Evolutionary conservation across 371 early-diverging fungal species (phyloP).

Genomic region (Mortierella sp.): DNA sequence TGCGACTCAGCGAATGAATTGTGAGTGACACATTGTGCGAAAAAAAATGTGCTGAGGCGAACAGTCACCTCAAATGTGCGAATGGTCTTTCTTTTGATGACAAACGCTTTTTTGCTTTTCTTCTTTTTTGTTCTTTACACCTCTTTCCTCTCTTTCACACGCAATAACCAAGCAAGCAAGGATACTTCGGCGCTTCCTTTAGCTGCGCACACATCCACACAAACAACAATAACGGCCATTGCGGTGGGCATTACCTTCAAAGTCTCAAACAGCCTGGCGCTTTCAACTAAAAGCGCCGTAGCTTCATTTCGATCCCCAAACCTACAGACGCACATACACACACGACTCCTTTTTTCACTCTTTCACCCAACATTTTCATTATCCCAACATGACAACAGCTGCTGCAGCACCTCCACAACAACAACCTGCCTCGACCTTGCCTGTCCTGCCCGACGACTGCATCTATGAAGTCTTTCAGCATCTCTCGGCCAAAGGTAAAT

Average conservation of each 20-base stretch:
- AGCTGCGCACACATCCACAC: not conserved
- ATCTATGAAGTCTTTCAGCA: slow-evolving; percentile 42
- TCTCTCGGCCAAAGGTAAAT: slow-evolving; percentile 47
- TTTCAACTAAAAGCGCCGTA: not conserved
- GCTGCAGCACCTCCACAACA: not conserved
- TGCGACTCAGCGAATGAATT: not conserved
- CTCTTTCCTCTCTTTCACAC: too few relatives aligned
- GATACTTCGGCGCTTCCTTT: not conserved
- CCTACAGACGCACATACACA: not conserved
- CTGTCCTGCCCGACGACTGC: slow-evolving; percentile 45
- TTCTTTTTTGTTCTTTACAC: not conserved
- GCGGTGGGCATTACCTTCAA: not conserved
- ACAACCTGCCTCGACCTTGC: not conserved
- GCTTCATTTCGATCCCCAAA: not conserved
- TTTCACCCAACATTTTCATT: slow-evolving; percentile 1
- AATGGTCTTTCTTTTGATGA: not conserved
- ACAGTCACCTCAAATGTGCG: not conserved
- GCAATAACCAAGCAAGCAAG: not conserved
- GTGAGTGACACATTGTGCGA: not conserved
- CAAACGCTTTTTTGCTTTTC: not conserved
- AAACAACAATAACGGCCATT: not conserved
- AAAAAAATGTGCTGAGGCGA: slow-evolving; percentile 1
- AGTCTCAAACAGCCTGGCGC: not conserved
- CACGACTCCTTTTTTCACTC: not conserved
- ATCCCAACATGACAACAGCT: not conserved